These are phyloP conservation scores for Blastomyces emzantsi DNA, from an alignment of 2,329 filamentous ascomycete species.

Conservation along the genomic window DNA sequence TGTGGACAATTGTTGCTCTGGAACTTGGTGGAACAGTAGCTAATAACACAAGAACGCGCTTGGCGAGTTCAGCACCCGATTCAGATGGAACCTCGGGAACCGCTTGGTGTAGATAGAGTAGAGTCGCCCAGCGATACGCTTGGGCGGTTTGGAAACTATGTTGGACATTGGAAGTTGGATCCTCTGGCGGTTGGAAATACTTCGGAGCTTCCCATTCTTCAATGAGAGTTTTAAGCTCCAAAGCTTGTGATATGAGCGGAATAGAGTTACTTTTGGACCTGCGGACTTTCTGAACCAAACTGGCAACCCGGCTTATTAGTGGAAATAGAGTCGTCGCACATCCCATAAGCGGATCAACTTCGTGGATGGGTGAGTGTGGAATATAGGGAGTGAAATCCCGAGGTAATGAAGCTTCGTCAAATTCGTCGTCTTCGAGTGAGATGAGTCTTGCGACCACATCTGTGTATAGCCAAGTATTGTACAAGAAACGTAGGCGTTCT, in stretches of 20 bases:
- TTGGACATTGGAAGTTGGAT: constrained; percentile 52
- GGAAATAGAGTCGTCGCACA: constrained; percentile 60
- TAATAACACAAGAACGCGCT: constrained; percentile 52
- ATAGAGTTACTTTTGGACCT: constrained; percentile 48
- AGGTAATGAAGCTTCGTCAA: constrained; percentile 35
- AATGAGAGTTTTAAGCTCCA: constrained; percentile 51
- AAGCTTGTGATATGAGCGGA: constrained; percentile 52
- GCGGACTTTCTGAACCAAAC: constrained; percentile 55
- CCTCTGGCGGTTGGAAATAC: constrained; percentile 53
- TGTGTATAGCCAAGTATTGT: constrained; percentile 65
- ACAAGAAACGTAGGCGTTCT: constrained; percentile 51
- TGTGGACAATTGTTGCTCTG: constrained; percentile 57
- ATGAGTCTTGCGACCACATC: constrained; percentile 62
- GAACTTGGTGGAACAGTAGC: constrained; percentile 55
- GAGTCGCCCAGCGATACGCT: constrained; percentile 57
- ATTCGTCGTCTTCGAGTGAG: constrained; percentile 50
- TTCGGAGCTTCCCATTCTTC: constrained; percentile 53
- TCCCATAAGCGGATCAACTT: constrained; percentile 64
- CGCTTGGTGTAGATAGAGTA: constrained; percentile 58
- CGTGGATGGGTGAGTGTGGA: constrained; percentile 40
- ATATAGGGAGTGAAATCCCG: constrained; percentile 23
- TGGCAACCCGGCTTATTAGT: constrained; percentile 56
- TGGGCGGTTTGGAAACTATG: constrained; percentile 59
- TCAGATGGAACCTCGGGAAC: constrained; percentile 58
- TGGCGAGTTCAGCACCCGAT: constrained; percentile 49